These are phyloP conservation scores for peach (Prunus persica) DNA, from an alignment of 306 rosid genomes.

Conservation along the genomic window Prunus_persica_NCBIv2 NC_034009.1:37640001-37640500, in stretches of 20 bases:
- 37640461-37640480: not conserved
- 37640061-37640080: not conserved
- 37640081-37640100: not conserved
- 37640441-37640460: not conserved
- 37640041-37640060: not conserved
- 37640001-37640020: too few species aligned
- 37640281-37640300: conserved; percentile 70
- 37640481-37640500: not conserved
- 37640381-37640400: conserved; percentile 21
- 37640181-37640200: not conserved
- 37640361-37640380: conserved; percentile 65
- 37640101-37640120: not conserved
- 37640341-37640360: conserved; percentile 71
- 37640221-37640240: not conserved
- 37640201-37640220: not conserved
- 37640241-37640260: conserved; percentile 18
- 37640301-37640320: conserved; percentile 54
- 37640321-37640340: conserved; percentile 65
- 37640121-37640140: not conserved
- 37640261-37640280: conserved; percentile 85
- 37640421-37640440: not conserved
- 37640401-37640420: not conserved
- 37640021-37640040: not conserved
- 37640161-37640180: not conserved
- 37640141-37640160: not conserved